Evolutionary conservation across 495 filamentous ascomycete genomes (phyloP).

Genomic region (Penicillium soppii): DNA sequence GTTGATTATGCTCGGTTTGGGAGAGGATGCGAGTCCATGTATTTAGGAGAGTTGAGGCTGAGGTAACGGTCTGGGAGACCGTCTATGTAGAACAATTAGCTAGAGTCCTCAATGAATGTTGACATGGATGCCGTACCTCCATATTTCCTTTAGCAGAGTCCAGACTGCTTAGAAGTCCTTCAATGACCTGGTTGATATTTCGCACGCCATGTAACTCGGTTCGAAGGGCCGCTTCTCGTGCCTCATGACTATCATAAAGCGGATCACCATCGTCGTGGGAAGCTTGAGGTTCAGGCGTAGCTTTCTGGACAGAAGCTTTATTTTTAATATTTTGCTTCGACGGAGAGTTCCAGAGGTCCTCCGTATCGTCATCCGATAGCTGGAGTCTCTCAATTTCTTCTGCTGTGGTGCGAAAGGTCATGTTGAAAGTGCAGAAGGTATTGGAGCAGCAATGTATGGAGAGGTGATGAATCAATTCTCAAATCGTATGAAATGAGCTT

Average conservation of each 20-base stretch:
- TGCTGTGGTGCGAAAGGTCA: conserved; percentile 39
- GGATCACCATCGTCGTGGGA: conserved; percentile 49
- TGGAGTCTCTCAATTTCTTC: conserved; percentile 51
- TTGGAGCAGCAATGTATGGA: too few species aligned
- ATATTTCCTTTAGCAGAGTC: conserved; percentile 86
- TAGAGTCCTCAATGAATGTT: background rate
- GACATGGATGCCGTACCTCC: conserved; percentile 57
- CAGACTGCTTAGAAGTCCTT: conserved; percentile 75
- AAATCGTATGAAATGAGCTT: background rate
- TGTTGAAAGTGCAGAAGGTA: conserved; percentile 6
- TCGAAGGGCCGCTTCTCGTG: conserved; percentile 68
- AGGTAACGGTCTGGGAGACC: conserved; percentile 79
- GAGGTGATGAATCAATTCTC: too few species aligned
- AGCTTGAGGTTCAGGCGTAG: conserved; percentile 32
- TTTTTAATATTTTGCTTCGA: conserved; percentile 43
- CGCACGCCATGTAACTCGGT: conserved; percentile 79
- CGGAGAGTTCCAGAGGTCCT: conserved; percentile 74
- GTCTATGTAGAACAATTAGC: conserved; percentile 50
- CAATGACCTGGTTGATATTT: conserved; percentile 83
- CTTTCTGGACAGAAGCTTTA: conserved; percentile 31
- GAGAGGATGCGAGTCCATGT: conserved; percentile 95
- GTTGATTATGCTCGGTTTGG: conserved; percentile 96
- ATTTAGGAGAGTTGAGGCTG: conserved; percentile 89
- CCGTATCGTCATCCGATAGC: conserved; percentile 62
- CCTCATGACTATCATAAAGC: conserved; percentile 64